Evolutionary conservation across 2,329 filamentous ascomycete species (phyloP).

Genomic region (Apiospora phragmitis): DNA sequence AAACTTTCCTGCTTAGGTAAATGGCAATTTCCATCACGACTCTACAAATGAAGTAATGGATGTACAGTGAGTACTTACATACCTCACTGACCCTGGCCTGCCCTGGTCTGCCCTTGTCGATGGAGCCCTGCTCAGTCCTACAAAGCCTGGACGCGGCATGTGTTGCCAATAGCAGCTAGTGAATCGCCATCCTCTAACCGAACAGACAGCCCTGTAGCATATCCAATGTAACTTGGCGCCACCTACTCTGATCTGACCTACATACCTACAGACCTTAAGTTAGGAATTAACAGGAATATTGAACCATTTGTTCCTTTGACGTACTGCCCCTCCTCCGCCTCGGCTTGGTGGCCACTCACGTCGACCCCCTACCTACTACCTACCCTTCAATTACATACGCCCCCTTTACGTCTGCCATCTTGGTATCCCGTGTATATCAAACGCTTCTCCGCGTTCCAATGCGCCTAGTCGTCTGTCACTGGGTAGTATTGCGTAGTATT

Average conservation of each 20-base stretch:
- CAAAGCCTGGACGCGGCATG: constrained; percentile 4
- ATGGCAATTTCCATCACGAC: not conserved
- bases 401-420: not conserved
- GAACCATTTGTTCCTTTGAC: constrained; percentile 4
- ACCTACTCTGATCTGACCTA: constrained; percentile 7
- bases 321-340: constrained; percentile 5
- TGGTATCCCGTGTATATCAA: constrained; percentile 4
- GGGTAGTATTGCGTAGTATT: not conserved
- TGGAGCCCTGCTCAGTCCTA: not conserved
- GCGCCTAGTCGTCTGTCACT: not conserved
- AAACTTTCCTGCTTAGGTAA: not conserved
- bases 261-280: not conserved
- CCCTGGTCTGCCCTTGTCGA: too few relatives aligned
- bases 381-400: not conserved
- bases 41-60: not conserved
- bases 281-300: constrained; percentile 2
- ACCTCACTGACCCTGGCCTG: not conserved
- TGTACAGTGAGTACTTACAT: not conserved
- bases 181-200: not conserved
- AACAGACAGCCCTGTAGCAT: constrained; percentile 7
- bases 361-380: not conserved
- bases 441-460: constrained; percentile 4
- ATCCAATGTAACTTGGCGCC: constrained; percentile 6
- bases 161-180: constrained; percentile 2
- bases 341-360: not conserved